These are phyloP conservation scores for Solanum phureja DNA, from an alignment of 257 asterid species.

Conservation along the genomic window DNA sequence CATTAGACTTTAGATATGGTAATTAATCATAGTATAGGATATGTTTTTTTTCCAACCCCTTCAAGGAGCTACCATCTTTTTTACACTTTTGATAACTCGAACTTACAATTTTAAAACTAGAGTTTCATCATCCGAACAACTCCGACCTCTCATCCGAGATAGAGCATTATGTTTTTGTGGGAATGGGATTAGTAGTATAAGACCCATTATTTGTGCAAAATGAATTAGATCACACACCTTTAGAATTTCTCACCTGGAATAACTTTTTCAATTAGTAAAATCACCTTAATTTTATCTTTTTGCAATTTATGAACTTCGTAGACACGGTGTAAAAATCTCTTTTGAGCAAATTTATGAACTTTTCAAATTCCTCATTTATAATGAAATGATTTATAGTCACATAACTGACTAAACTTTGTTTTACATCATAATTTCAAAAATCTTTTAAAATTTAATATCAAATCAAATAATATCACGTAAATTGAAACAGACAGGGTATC, in stretches of 20 bases:
- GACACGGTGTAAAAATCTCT: background rate
- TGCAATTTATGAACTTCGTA: background rate
- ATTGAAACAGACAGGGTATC: accelerated
- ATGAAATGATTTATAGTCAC: too few species aligned
- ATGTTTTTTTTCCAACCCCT: background rate
- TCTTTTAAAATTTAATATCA: background rate
- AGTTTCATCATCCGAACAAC: background rate
- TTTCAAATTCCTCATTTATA: too few species aligned
- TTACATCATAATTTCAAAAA: background rate
- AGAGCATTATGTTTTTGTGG: background rate
- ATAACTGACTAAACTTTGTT: accelerated
- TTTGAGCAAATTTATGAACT: background rate
- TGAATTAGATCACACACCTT: background rate
- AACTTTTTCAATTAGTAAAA: background rate
- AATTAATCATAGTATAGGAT: background rate
- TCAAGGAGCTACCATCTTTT: too few species aligned
- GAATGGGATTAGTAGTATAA: background rate
- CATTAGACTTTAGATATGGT: background rate
- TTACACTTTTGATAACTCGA: too few species aligned
- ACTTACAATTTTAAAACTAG: too few species aligned
- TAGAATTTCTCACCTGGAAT: background rate
- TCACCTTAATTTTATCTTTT: background rate
- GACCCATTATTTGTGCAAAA: background rate
- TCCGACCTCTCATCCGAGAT: too few species aligned
- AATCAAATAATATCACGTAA: background rate